phyloP scores from a whole-genome alignment of 768 basidiomycete genomes.

The Pisolithus orientalis region DNA sequence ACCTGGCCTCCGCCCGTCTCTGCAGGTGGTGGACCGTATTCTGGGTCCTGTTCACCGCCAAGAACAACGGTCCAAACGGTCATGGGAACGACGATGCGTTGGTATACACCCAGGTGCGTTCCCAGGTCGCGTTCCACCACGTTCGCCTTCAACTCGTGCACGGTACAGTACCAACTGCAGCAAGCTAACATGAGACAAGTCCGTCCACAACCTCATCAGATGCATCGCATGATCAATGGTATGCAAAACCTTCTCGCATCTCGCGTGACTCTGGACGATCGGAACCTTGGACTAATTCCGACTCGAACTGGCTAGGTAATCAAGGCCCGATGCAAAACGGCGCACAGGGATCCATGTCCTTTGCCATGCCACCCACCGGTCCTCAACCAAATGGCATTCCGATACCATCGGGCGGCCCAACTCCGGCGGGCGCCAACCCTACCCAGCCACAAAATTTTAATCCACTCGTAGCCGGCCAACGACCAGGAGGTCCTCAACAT shows the following conservation, averaged over 20 bases:
- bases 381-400: slow-evolving; percentile 42
- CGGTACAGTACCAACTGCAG: slow-evolving; percentile 31
- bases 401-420: slow-evolving; percentile 21
- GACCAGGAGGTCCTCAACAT: slow-evolving; percentile 30
- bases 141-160: slow-evolving; percentile 7
- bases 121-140: neutral
- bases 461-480: slow-evolving; percentile 29
- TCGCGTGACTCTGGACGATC: slow-evolving; percentile 7
- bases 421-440: slow-evolving; percentile 24
- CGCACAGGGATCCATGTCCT: slow-evolving; percentile 13
- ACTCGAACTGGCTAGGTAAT: slow-evolving; percentile 16
- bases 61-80: slow-evolving; percentile 60
- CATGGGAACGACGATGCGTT: slow-evolving; percentile 64
- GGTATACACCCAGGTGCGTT: slow-evolving; percentile 61
- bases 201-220: slow-evolving; percentile 20
- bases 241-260: slow-evolving; percentile 16
- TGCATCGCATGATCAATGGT: slow-evolving; percentile 30
- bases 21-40: slow-evolving; percentile 86
- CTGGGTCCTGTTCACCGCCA: slow-evolving; percentile 80
- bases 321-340: slow-evolving; percentile 24
- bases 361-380: slow-evolving; percentile 26
- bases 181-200: slow-evolving; percentile 29
- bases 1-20: neutral
- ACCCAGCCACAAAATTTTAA: slow-evolving; percentile 29
- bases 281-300: slow-evolving; percentile 28